Evolutionary conservation across 208 protist genomes (phyloP).

Genomic region (Porcisia deanei): DNA sequence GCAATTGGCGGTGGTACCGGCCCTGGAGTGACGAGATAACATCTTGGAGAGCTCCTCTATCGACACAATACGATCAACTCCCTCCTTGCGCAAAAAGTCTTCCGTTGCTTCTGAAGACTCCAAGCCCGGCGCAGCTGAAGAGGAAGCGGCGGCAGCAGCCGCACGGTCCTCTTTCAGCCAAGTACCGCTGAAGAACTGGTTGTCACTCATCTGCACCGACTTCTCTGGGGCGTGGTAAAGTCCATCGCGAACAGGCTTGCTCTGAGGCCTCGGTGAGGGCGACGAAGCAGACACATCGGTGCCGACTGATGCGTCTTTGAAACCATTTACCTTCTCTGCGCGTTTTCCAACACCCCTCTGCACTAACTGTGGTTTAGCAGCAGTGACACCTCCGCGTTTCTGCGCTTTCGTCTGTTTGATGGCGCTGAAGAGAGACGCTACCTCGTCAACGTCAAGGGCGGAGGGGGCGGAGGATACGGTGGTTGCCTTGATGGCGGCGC

Average conservation of each 20-base stretch:
- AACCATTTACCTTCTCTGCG: not conserved
- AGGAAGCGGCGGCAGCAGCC: not conserved
- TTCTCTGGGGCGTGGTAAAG: slow-evolving; percentile 80
- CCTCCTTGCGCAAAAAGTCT: slow-evolving; percentile 48
- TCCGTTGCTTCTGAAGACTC: slow-evolving; percentile 18
- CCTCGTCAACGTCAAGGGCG: slow-evolving; percentile 19
- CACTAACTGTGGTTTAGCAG: too few relatives aligned
- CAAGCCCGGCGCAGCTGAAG: not conserved
- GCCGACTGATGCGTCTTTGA: not conserved
- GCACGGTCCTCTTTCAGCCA: slow-evolving; percentile 31
- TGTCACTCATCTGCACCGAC: slow-evolving; percentile 77
- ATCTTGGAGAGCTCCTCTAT: slow-evolving; percentile 79
- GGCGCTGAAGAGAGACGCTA: slow-evolving; percentile 21
- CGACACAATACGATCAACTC: slow-evolving; percentile 80
- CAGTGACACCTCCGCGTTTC: not conserved
- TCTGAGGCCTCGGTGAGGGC: not conserved
- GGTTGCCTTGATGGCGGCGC: not conserved
- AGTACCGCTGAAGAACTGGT: slow-evolving; percentile 69
- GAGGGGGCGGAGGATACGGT: not conserved
- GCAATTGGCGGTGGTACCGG: slow-evolving; percentile 88
- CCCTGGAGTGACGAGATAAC: slow-evolving; percentile 66
- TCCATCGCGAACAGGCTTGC: slow-evolving; percentile 47
- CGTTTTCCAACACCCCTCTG: not conserved
- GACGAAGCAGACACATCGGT: not conserved
- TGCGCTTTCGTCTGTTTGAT: slow-evolving; percentile 26